phyloP scores from a whole-genome alignment of 805 yeast species.

The Zygosaccharomyces lentus region DNA sequence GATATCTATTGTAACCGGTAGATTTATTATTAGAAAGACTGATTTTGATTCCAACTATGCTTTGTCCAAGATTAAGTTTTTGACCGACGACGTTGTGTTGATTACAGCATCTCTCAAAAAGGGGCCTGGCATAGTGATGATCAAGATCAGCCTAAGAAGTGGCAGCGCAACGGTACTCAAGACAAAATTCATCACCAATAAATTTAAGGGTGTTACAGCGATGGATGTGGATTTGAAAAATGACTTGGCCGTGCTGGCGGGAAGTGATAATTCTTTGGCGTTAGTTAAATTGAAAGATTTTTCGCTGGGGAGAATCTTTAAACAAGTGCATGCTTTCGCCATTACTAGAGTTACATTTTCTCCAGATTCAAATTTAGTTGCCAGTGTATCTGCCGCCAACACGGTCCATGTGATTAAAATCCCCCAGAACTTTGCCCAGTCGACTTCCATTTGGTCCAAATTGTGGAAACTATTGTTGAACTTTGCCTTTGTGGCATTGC shows the following conservation, averaged over 20 bases:
- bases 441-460: constrained; percentile 28
- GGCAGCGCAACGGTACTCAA: constrained; percentile 21
- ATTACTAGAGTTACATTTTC: constrained; percentile 70
- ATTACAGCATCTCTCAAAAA: constrained; percentile 43
- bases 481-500: constrained; percentile 22
- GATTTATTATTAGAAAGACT: constrained; percentile 34
- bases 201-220: constrained; percentile 54
- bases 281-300: constrained; percentile 52
- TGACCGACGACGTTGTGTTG: constrained; percentile 35
- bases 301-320: constrained; percentile 45
- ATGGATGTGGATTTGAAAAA: constrained; percentile 39
- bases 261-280: constrained; percentile 58
- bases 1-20: constrained; percentile 41
- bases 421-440: constrained; percentile 46
- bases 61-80: constrained; percentile 37
- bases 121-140: constrained; percentile 40
- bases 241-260: constrained; percentile 41
- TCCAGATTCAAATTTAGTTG: constrained; percentile 60
- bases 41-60: constrained; percentile 34
- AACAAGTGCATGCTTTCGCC: constrained; percentile 70
- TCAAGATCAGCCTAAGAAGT: constrained; percentile 26
- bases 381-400: constrained; percentile 74
- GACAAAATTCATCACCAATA: constrained; percentile 26
- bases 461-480: constrained; percentile 25
- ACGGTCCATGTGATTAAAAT: constrained; percentile 59